Evolutionary conservation across 2,329 filamentous ascomycete genomes (phyloP), one percentile per base, ranked within the genome.

Genomic region (Grosmannia clavigera): DNA sequence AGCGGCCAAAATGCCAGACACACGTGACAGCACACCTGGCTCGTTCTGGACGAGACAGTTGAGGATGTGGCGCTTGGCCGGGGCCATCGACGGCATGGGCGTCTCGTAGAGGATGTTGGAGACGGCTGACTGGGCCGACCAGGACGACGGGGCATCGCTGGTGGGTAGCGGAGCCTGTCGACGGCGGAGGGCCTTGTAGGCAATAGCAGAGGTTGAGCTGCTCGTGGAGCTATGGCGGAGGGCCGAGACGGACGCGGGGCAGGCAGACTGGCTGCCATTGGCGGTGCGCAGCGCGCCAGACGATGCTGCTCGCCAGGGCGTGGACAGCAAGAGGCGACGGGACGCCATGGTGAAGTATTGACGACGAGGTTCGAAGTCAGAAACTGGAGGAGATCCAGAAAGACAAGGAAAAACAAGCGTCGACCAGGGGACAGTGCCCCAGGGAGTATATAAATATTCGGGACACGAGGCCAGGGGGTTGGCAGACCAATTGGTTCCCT

Each of bases 1-100:
- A 52, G 94, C 94, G 14, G 94, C 94, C 40, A 99, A 80, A 70
- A 99, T 97, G 60, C 94, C 94, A 1, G 94, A 97, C 11, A 99
- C 90, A 62, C 94, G 91, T 58, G 92, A 97, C 61, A 99, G 80
- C 61, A 99, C 94, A 77, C 94, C 94, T 14, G 94, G 94, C 78
- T 99, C 94, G 77, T 99, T 99, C 76, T 99, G 94, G 63, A 99
- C 94, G 63, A 99, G 83, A 73, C 94, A 99, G 78, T 99, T 99
- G 75, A 99, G 86, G 70, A 99, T 84, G 75, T 99, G 94, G 59
- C 92, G 87, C 78, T 96, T 97, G 53, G 90, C 87, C 10, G 94
- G 92, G 29, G 85, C 85, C 68, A 81, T 81, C 16, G 90, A 92
- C 9, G 91, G 89, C 22, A 88, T 81, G 6, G 94, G 94, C 3